Conservation (phyloP, 179 eudicot genomes). For the Beta macrorhiza region DNA sequence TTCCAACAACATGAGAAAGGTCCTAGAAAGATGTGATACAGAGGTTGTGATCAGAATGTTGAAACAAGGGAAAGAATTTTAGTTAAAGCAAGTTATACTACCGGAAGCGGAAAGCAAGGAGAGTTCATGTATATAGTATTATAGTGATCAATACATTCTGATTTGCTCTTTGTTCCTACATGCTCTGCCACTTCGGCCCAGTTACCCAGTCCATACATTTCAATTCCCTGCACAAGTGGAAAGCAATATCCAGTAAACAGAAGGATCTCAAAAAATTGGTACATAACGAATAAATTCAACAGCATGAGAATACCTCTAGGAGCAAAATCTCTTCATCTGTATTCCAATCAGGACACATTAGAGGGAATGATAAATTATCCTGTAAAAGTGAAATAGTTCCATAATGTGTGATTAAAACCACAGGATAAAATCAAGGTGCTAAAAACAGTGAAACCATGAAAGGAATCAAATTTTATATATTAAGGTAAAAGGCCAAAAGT, state of each 20-base stretch:
- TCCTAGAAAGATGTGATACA: slow-evolving; percentile 49
- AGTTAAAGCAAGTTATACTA: slow-evolving; percentile 34
- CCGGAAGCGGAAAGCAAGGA: slow-evolving; percentile 97
- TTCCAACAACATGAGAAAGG: slow-evolving; percentile 91
- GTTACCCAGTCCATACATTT: slow-evolving; percentile 88
- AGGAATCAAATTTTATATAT: slow-evolving; percentile 6
- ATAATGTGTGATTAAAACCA: background rate
- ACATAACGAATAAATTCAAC: too few species aligned
- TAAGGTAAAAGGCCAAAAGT: background rate
- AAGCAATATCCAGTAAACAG: slow-evolving; percentile 12
- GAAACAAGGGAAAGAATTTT: background rate
- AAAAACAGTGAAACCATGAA: slow-evolving; percentile 1
- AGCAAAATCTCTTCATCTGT: slow-evolving; percentile 94
- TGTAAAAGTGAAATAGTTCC: slow-evolving; percentile 31
- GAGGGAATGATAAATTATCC: slow-evolving; percentile 82
- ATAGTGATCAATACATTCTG: slow-evolving; percentile 80
- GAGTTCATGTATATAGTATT: slow-evolving; percentile 74
- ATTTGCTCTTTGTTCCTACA: slow-evolving; percentile 90
- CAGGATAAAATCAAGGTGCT: background rate
- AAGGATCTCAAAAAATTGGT: too few species aligned
- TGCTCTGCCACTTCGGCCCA: slow-evolving; percentile 96
- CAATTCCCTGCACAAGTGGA: slow-evolving; percentile 56
- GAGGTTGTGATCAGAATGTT: slow-evolving; percentile 14
- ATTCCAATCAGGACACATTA: slow-evolving; percentile 85
- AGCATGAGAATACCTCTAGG: slow-evolving; percentile 57